These are phyloP conservation scores for Thymus mandschuricus DNA, from an alignment of 257 asterid genomes.

Conservation along the genomic window DNA sequence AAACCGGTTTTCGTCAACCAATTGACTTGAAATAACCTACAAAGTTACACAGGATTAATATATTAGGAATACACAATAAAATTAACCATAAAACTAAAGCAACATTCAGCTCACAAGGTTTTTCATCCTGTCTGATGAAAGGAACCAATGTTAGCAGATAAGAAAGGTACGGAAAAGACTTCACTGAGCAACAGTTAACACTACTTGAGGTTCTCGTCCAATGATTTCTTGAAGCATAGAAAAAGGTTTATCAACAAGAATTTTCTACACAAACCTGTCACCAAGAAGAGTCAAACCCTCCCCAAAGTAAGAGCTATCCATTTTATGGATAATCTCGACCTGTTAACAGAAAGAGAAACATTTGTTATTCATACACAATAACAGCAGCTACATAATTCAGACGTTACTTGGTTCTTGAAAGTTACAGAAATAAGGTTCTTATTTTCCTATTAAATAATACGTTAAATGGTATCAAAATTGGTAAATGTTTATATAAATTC, in stretches of 20 bases:
- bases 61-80: conserved; percentile 29
- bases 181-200: neutral
- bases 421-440: neutral
- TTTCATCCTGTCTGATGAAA: conserved; percentile 11
- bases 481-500: neutral
- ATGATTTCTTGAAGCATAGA: conserved; percentile 8
- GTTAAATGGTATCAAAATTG: neutral
- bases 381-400: conserved; percentile 15
- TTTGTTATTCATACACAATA: conserved; percentile 18
- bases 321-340: conserved; percentile 63
- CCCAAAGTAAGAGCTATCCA: conserved; percentile 70
- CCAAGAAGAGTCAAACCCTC: conserved; percentile 93
- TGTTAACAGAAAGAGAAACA: conserved; percentile 37
- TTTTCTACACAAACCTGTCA: conserved; percentile 61
- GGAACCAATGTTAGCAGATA: conserved; percentile 3
- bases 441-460: neutral
- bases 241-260: neutral
- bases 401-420: conserved; percentile 22
- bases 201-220: neutral
- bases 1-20: conserved; percentile 88
- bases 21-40: conserved; percentile 95
- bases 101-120: conserved; percentile 3
- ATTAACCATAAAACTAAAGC: conserved; percentile 19
- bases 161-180: conserved; percentile 2
- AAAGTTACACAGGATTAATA: conserved; percentile 43